phyloP scores from a whole-genome alignment of 352 stramenopile genomes.

The Pythium plurisporium region DNA sequence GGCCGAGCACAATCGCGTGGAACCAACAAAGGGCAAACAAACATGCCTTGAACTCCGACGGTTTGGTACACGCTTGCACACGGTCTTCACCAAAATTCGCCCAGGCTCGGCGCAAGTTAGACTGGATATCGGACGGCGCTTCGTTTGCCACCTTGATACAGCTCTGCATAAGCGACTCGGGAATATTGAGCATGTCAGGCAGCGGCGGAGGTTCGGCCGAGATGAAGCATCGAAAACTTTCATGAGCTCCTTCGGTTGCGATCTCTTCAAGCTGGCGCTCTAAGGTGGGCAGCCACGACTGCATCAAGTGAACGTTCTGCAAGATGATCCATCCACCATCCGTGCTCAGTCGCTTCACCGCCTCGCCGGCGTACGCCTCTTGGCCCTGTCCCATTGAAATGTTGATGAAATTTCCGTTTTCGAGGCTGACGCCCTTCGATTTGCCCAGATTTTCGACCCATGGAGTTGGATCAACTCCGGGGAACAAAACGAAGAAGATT shows the following conservation, averaged over 20 bases:
- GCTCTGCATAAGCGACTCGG: constrained; percentile 93
- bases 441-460: constrained; percentile 92
- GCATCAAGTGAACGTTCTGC: constrained; percentile 96
- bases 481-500: constrained; percentile 95
- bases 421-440: constrained; percentile 84
- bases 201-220: constrained; percentile 92
- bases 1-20: constrained; percentile 92
- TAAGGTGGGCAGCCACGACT: constrained; percentile 92
- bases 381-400: constrained; percentile 93
- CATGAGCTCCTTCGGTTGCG: constrained; percentile 84
- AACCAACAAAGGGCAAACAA: constrained; percentile 95
- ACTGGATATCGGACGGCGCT: constrained; percentile 94
- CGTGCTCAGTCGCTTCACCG: constrained; percentile 88
- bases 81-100: constrained; percentile 92
- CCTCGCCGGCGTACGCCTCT: constrained; percentile 89
- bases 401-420: constrained; percentile 96
- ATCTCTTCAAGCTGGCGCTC: constrained; percentile 92
- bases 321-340: constrained; percentile 94
- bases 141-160: constrained; percentile 97
- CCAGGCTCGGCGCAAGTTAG: constrained; percentile 92
- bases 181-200: constrained; percentile 94
- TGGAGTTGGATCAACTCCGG: constrained; percentile 92
- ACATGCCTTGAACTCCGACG: constrained; percentile 91
- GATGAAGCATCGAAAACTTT: constrained; percentile 96
- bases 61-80: constrained; percentile 83